Evolutionary conservation across 257 asterid species (phyloP).

Genomic region (Nicotiana noctiflora): DNA sequence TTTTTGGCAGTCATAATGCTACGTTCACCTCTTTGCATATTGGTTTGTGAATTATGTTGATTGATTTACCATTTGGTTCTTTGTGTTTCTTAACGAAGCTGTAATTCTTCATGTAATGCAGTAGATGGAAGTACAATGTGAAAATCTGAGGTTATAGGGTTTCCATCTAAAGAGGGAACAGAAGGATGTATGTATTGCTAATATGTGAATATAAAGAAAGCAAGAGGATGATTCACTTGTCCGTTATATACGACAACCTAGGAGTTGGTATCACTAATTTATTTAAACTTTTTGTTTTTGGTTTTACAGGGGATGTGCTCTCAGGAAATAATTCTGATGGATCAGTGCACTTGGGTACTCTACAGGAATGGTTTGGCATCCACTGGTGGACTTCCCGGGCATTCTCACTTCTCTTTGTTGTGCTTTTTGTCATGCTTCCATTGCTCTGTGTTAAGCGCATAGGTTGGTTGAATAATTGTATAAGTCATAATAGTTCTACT

Average conservation of each 20-base stretch:
- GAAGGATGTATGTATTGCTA: no score
- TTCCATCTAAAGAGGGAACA: not conserved
- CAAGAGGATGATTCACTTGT: no score
- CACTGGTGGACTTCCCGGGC: slow-evolving; percentile 95
- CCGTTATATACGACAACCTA: no score
- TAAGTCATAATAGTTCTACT: not conserved
- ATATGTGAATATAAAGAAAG: no score
- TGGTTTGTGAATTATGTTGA: not conserved
- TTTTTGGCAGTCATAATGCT: not conserved
- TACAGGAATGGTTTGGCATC: slow-evolving; percentile 92
- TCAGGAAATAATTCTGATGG: slow-evolving; percentile 75
- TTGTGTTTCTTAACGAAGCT: not conserved
- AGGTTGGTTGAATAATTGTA: slow-evolving; percentile 42
- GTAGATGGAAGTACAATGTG: not conserved
- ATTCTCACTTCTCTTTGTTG: slow-evolving; percentile 58
- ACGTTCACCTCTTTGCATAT: not conserved
- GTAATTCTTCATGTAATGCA: not conserved
- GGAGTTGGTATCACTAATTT: no score
- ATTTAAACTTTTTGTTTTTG: no score
- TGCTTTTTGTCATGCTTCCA: slow-evolving; percentile 75
- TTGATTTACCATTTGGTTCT: not conserved
- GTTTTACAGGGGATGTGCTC: slow-evolving; percentile 71
- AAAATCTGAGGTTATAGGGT: not conserved
- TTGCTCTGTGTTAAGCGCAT: slow-evolving; percentile 74
- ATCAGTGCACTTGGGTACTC: slow-evolving; percentile 67